Evolutionary conservation across 768 basidiomycete genomes (phyloP).

Genomic region (Agaricus blazei): DNA sequence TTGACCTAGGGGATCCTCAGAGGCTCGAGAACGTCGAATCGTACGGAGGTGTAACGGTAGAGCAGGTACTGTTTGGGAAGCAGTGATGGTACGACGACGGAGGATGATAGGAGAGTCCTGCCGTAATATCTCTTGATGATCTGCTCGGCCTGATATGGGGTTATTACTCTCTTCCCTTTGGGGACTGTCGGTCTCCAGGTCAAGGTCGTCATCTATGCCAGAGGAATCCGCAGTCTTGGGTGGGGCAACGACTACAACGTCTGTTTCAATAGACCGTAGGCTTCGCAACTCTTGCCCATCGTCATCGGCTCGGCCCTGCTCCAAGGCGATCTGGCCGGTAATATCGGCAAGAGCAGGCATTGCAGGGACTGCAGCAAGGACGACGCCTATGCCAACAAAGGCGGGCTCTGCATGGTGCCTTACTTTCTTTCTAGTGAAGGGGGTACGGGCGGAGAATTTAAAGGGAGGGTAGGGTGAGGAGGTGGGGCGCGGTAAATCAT

Average conservation of each 20-base stretch:
- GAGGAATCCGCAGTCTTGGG: constrained; percentile 3
- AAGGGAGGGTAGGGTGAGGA: constrained; percentile 65
- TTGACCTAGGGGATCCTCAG: constrained; percentile 74
- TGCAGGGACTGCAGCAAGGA: constrained; percentile 72
- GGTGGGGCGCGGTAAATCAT: constrained; percentile 67
- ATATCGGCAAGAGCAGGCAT: constrained; percentile 71
- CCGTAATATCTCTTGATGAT: constrained; percentile 10
- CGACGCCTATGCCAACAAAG: constrained; percentile 78
- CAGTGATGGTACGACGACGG: constrained; percentile 49
- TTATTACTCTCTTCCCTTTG: constrained; percentile 23
- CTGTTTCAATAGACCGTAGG: constrained; percentile 46
- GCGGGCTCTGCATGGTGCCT: constrained; percentile 70
- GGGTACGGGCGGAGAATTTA: constrained; percentile 32
- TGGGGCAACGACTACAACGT: constrained; percentile 21
- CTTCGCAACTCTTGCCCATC: constrained; percentile 42
- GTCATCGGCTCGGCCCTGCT: constrained; percentile 80
- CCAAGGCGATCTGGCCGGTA: constrained; percentile 80
- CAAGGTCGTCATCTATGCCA: constrained; percentile 13
- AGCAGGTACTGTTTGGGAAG: constrained; percentile 71
- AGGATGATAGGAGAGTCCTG: constrained; percentile 19
- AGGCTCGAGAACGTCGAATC: constrained; percentile 49
- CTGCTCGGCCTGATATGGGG: constrained; percentile 3
- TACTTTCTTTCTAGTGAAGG: constrained; percentile 57
- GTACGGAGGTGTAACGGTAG: constrained; percentile 58
- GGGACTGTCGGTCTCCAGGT: constrained; percentile 24